Evolutionary conservation across 257 asterid genomes (phyloP).

Genomic region (Ajuga chamaepitys): DNA sequence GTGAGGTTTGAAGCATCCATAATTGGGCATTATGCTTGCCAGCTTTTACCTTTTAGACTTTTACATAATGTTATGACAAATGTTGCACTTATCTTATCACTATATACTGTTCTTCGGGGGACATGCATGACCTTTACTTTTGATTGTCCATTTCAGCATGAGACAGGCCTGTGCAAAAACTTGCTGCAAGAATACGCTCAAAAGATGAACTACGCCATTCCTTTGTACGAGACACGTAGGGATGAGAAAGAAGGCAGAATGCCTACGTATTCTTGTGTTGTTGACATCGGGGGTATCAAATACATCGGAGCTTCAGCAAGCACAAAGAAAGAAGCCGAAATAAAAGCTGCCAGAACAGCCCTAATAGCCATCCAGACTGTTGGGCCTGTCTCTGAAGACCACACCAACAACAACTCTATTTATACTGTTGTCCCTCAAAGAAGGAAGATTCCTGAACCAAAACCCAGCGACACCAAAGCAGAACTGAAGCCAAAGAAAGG

Average conservation of each 20-base stretch:
- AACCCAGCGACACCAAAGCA: constrained; percentile 43
- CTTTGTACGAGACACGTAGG: constrained; percentile 53
- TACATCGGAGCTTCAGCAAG: constrained; percentile 78
- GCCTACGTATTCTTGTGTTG: constrained; percentile 43
- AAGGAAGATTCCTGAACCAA: constrained; percentile 46
- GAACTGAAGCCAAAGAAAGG: constrained; percentile 58
- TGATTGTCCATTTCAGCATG: constrained; percentile 57
- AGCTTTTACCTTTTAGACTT: background rate
- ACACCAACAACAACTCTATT: constrained; percentile 24
- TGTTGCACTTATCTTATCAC: background rate
- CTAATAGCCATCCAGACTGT: constrained; percentile 71
- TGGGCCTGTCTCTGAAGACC: constrained; percentile 25
- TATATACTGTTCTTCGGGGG: background rate
- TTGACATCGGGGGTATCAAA: constrained; percentile 70
- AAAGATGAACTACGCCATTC: constrained; percentile 87
- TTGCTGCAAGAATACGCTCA: constrained; percentile 91
- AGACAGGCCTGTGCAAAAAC: constrained; percentile 90
- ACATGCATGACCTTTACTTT: background rate
- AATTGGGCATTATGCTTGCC: background rate
- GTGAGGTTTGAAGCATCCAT: background rate
- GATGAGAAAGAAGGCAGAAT: constrained; percentile 34
- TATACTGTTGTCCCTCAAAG: constrained; percentile 75
- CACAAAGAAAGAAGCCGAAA: constrained; percentile 88
- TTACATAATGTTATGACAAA: background rate
- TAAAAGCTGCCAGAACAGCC: constrained; percentile 96